Evolutionary conservation across 768 basidiomycete species (phyloP), one percentile per base, ranked within the genome.

Genomic region (Lactarius evosmus): DNA sequence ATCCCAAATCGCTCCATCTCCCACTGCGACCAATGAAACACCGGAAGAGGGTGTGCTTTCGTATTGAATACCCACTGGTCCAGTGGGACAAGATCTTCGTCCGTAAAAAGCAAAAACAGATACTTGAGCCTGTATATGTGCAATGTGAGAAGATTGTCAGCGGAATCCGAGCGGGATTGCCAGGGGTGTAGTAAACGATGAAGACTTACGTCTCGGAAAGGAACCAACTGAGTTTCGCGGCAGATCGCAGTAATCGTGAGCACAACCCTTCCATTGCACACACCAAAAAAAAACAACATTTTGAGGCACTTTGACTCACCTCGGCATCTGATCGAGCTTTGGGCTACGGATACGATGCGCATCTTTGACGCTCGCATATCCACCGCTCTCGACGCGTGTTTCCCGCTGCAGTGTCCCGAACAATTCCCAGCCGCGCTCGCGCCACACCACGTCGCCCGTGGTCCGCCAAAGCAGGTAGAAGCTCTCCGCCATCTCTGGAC

Each of bases 41-140:
- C 78, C 9, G 88, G 89, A 25, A 92, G 77, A 12, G 91, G 88
- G 71, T 93, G 92, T 4, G 89, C 92, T 74, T 82, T 81, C n/a
- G 80, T 82, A 69, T 79, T 80, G 73, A 81, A 80, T 36, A 80
- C 78, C 71, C 72, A 80, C 60, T n/a, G n/a, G n/a, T n/a, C n/a
- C n/a, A n/a, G n/a, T n/a, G n/a, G n/a, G n/a, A n/a, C n/a, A n/a
- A n/a, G n/a, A n/a, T n/a, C n/a, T n/a, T n/a, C n/a, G n/a, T n/a
- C n/a, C n/a, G n/a, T n/a, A n/a, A n/a, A n/a, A 72, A 89, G 73
- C 27, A 91, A 77, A 72, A 87, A 78, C 53, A 89, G 78, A 72
- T 91, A 90, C 75, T 89, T 89, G 60, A 90, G 75, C 67, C 85
- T 86, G 69, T 25, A 66, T 34, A 56, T 11, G 55, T n/a, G n/a